Evolutionary conservation across 106 monocot genomes (phyloP), one percentile per base, ranked within the genome.

Genomic region (Dendrobium huoshanense): DNA sequence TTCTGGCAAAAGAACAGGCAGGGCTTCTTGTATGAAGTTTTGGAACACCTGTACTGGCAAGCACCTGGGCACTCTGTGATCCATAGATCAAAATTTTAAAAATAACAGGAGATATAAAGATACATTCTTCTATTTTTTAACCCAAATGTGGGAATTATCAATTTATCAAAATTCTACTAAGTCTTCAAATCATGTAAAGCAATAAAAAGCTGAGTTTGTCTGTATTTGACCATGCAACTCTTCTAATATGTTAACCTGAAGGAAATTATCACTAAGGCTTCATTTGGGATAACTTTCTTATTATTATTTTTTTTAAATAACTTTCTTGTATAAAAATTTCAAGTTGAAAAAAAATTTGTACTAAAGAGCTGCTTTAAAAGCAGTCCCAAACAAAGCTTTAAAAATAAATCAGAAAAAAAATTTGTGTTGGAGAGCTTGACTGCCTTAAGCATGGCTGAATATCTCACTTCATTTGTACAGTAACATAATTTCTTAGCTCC

Each of bases 1-100:
- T 93, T 85, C 80, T 93, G 90, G 88, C 93, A 93, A 82, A 85
- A 93, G 82, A 90, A 88, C 85, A 93, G 48, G 81, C 93, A 90
- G 10, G 90, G 90, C 51, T 93, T 93, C 77, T 85, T 87, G 83
- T 87, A 89, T 0, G 75, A 65, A 18, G 88, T 91, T 74, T 90
- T 91, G 20, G 90, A 93, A 70, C 88, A 93, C 80, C 93, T 88
- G 78, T 41, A 88, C 17, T 88, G 45, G 27, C 90, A 93, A 41
- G 90, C 88, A 42, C 83, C 86, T 24, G 90, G 90, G 77, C 92
- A 93, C 48, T 93, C 88, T 93, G 80, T 48, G 22, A 65, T 65
- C 6, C 64, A 65, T 65, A 65, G 7, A 65, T 1, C 1, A 65
- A 65, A 65, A 2, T 37, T 37, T 37, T 2, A 37, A 37, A 37